A percentile compares a stretch with the other conserved stretches of the same genome.
These are phyloP conservation scores for Cornus kousa DNA, from an alignment of 148 eudicot genomes.

Conservation along the genomic window DNA sequence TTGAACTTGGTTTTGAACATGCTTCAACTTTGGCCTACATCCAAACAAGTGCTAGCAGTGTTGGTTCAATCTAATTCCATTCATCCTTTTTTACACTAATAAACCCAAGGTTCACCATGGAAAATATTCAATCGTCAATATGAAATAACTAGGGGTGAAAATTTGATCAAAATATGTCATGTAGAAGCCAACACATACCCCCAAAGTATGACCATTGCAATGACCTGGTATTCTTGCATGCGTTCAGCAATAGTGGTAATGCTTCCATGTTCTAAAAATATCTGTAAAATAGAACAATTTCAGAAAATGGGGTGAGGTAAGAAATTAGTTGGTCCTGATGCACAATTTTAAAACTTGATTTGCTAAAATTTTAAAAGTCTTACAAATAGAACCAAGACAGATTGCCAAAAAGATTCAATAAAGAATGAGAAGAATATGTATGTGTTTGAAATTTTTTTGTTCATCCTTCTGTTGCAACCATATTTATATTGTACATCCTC, in stretches of 20 bases:
- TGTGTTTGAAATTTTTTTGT: too few relatives aligned
- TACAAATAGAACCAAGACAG: background rate
- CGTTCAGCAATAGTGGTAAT: constrained; percentile 53
- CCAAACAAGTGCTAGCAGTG: constrained; percentile 11
- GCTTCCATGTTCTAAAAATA: constrained; percentile 66
- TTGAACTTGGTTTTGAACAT: constrained; percentile 54
- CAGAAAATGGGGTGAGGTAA: background rate
- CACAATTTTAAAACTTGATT: background rate
- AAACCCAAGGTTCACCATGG: background rate
- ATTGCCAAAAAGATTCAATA: background rate
- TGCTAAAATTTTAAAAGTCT: background rate
- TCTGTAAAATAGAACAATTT: constrained; percentile 33
- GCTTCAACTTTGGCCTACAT: constrained; percentile 71
- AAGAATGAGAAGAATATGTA: background rate
- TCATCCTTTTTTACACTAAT: background rate
- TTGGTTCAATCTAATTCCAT: background rate
- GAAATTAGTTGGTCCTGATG: background rate
- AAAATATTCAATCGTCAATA: background rate
- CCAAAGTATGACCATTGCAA: constrained; percentile 80
- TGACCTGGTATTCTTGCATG: constrained; percentile 84
- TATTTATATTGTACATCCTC: too few relatives aligned
- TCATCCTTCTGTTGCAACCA: too few relatives aligned
- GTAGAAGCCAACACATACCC: constrained; percentile 47
- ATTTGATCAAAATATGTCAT: background rate
- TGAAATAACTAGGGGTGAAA: background rate